Percentiles rank a stretch among this genome's conserved stretches.
Conservation (phyloP, 805 yeast genomes). For the Isabelozyma gotoi region DNA sequence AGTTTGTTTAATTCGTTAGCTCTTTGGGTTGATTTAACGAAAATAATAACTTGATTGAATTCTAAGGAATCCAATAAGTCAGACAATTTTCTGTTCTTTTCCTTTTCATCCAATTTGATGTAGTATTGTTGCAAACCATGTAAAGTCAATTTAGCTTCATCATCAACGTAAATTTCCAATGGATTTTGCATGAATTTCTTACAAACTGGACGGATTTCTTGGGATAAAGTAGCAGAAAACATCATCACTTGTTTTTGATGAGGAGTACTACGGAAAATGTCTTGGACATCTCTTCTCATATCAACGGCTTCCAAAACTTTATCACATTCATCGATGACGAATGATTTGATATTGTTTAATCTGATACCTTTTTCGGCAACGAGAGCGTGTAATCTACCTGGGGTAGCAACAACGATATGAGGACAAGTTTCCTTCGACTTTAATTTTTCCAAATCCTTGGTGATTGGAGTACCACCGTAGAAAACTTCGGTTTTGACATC, state of each 20-base stretch:
- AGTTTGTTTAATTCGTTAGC: conserved; percentile 89
- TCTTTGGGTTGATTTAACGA: conserved; percentile 87
- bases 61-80: conserved; percentile 91
- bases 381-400: conserved; percentile 94
- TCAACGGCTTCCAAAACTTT: conserved; percentile 88
- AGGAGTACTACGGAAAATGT: conserved; percentile 95
- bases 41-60: conserved; percentile 96
- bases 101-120: conserved; percentile 83
- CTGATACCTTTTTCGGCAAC: conserved; percentile 89
- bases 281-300: conserved; percentile 99
- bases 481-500: conserved; percentile 95
- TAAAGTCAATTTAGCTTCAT: conserved; percentile 93
- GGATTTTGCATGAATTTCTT: conserved; percentile 98
- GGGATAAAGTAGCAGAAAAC: conserved; percentile 95
- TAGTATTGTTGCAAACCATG: conserved; percentile 98
- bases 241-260: conserved; percentile 99
- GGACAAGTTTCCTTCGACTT: conserved; percentile 93
- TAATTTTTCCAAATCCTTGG: conserved; percentile 81
- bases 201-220: conserved; percentile 93
- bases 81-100: conserved; percentile 89
- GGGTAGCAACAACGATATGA: conserved; percentile 96
- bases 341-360: conserved; percentile 85
- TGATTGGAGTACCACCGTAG: conserved; percentile 91
- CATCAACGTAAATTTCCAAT: conserved; percentile 94
- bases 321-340: conserved; percentile 98